Percentiles rank a stretch among this genome's conserved stretches.
phyloP scores from a whole-genome alignment of 2,329 filamentous ascomycete species.

The Colletotrichum eremochloae region DNA sequence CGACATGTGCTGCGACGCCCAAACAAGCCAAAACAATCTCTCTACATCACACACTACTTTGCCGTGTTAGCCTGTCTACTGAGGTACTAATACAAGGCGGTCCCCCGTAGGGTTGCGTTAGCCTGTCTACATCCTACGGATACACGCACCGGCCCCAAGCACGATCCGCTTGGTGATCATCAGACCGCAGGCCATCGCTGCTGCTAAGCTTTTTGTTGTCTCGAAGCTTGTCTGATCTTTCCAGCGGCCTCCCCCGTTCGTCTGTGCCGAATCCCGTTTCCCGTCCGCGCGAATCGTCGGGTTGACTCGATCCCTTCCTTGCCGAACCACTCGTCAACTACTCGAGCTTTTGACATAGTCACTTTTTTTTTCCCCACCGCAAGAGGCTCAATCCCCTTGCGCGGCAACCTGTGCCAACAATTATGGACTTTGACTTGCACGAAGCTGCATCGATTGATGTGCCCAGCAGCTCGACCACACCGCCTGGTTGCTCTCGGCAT shows the following conservation, averaged over 20 bases:
- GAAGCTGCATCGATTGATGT: conserved; percentile 13
- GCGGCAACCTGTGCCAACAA: conserved; percentile 36
- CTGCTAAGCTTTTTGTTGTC: conserved; percentile 40
- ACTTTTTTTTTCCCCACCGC: conserved; percentile 14
- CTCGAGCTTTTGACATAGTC: too few relatives aligned
- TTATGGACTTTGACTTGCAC: conserved; percentile 16
- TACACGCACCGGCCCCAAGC: neutral
- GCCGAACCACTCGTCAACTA: neutral
- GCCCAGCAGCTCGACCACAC: conserved; percentile 16
- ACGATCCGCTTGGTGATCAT: conserved; percentile 11
- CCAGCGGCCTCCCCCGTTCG: conserved; percentile 25
- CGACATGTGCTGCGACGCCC: conserved; percentile 7
- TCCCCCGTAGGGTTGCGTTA: neutral
- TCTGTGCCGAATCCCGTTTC: conserved; percentile 19
- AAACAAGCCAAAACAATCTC: conserved; percentile 8
- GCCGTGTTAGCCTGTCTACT: conserved; percentile 11
- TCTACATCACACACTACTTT: conserved; percentile 5
- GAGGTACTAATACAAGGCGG: too few relatives aligned
- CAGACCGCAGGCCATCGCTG: conserved; percentile 29
- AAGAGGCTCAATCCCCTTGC: conserved; percentile 13
- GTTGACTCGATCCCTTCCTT: neutral
- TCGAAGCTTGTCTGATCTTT: conserved; percentile 41
- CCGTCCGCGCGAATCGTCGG: conserved; percentile 4
- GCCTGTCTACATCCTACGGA: neutral
- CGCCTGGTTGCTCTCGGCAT: conserved; percentile 30